These are phyloP conservation scores for Fusarium ramigenum DNA, from an alignment of 2,329 filamentous ascomycete species.

Conservation along the genomic window DNA sequence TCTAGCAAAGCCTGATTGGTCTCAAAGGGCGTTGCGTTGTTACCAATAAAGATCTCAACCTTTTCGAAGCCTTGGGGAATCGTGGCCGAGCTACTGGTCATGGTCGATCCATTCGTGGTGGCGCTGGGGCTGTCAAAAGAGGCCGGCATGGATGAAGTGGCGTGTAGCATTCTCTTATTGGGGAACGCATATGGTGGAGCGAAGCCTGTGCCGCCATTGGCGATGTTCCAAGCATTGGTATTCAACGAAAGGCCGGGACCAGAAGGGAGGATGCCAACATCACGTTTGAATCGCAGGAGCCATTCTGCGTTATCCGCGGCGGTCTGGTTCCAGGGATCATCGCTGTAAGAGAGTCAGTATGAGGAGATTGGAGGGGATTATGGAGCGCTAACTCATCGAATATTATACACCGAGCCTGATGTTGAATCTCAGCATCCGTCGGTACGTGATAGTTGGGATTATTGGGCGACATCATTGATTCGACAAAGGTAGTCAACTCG, in stretches of 20 bases:
- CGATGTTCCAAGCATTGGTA: not conserved
- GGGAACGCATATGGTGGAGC: not conserved
- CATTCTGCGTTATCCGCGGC: not conserved
- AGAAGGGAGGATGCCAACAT: not conserved
- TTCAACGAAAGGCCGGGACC: not conserved
- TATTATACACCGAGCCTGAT: not conserved
- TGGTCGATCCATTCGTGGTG: too few species aligned
- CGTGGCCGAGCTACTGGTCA: too few species aligned
- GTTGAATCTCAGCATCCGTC: not conserved
- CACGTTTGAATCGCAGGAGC: not conserved
- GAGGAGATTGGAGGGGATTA: too few species aligned
- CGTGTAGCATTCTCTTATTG: not conserved
- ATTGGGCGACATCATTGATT: not conserved
- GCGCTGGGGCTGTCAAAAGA: too few species aligned
- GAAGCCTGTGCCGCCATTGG: not conserved
- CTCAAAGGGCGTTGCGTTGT: not conserved
- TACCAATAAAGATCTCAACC: not conserved
- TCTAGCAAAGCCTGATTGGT: not conserved
- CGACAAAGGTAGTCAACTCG: not conserved
- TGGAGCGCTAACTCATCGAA: not conserved
- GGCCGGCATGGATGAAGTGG: fast-evolving
- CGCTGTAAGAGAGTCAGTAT: too few species aligned
- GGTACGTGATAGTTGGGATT: not conserved
- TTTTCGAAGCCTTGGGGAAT: too few species aligned
- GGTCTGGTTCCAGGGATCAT: not conserved